Conservation (phyloP, 2,329 filamentous ascomycete genomes). For the Hypocreales sp. region DNA sequence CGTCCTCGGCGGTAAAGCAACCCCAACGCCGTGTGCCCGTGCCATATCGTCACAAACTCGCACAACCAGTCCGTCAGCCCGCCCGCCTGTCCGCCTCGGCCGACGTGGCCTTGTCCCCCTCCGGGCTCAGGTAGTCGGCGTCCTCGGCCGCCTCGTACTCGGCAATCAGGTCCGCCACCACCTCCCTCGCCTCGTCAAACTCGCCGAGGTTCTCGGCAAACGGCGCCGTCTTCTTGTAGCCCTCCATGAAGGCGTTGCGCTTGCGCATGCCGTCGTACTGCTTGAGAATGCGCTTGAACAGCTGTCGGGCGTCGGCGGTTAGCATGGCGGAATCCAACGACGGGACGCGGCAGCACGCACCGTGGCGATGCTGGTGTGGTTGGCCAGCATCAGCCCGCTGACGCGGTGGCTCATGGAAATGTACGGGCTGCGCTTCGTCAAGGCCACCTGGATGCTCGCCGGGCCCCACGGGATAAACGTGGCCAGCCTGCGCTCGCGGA, state of each 20-base stretch:
- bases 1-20: too few relatives aligned
- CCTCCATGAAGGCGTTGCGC: constrained; percentile 90
- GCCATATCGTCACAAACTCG: too few relatives aligned
- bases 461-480: constrained; percentile 98
- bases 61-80: constrained; percentile 18
- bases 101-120: constrained; percentile 35
- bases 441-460: constrained; percentile 89
- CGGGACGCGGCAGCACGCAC: too few relatives aligned
- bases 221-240: constrained; percentile 88
- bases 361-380: constrained; percentile 93
- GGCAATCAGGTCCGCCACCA: constrained; percentile 77
- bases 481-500: constrained; percentile 82
- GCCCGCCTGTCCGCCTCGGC: constrained; percentile 37
- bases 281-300: constrained; percentile 85
- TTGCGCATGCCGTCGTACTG: constrained; percentile 93
- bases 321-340: background rate
- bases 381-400: constrained; percentile 92
- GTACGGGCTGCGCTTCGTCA: constrained; percentile 94
- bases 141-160: constrained; percentile 95
- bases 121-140: constrained; percentile 75
- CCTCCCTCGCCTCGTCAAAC: constrained; percentile 87
- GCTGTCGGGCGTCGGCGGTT: constrained; percentile 19
- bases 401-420: constrained; percentile 88
- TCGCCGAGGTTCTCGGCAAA: constrained; percentile 86
- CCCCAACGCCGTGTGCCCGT: too few relatives aligned